Conservation (phyloP, 1,139 yeast species). For the Citeromyces hawaiiensis region DNA sequence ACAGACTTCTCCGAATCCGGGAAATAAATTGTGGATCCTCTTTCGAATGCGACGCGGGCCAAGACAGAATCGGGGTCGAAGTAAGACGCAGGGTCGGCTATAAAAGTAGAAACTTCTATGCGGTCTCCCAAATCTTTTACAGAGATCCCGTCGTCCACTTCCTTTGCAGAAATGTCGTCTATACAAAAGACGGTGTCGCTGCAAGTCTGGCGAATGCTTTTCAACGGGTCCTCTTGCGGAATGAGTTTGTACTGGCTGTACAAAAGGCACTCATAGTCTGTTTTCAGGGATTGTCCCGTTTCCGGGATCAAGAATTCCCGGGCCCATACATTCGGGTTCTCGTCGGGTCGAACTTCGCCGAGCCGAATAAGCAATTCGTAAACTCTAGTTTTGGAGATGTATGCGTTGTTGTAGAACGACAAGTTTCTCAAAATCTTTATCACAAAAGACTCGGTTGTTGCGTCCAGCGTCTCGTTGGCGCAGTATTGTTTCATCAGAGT, state of each 20-base stretch:
- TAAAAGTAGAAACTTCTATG: slow-evolving; percentile 49
- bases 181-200: slow-evolving; percentile 64
- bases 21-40: slow-evolving; percentile 60
- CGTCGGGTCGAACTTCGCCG: slow-evolving; percentile 17
- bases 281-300: not conserved
- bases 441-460: slow-evolving; percentile 24
- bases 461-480: slow-evolving; percentile 31
- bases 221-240: not conserved
- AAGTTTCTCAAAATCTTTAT: slow-evolving; percentile 16
- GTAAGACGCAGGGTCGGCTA: slow-evolving; percentile 80
- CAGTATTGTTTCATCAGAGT: slow-evolving; percentile 33
- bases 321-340: slow-evolving; percentile 37
- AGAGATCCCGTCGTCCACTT: slow-evolving; percentile 89
- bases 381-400: slow-evolving; percentile 32
- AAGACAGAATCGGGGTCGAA: slow-evolving; percentile 32
- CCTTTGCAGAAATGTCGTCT: slow-evolving; percentile 71
- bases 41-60: slow-evolving; percentile 45
- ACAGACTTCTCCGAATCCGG: slow-evolving; percentile 41
- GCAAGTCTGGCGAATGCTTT: slow-evolving; percentile 22
- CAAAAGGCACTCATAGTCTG: not conserved
- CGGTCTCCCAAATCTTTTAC: slow-evolving; percentile 22
- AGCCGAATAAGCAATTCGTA: slow-evolving; percentile 27
- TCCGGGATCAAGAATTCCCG: slow-evolving; percentile 26
- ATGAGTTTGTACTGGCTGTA: not conserved
- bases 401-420: slow-evolving; percentile 16